Conservation (phyloP, 2,329 filamentous ascomycete genomes). For the Pseudopithomyces maydicus region DNA sequence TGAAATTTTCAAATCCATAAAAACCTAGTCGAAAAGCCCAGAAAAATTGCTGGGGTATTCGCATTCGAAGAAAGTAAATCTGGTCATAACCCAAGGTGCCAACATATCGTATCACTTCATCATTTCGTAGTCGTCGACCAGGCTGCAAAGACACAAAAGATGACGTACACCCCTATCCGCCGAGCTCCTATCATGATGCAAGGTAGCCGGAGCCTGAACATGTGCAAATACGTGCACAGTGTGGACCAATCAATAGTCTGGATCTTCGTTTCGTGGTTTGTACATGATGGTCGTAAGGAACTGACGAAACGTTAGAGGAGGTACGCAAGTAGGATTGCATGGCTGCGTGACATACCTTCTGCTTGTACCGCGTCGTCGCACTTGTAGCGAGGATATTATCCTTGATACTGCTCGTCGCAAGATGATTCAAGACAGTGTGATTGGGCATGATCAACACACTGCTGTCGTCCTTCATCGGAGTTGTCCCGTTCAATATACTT, state of each 20-base stretch:
- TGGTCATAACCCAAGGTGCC: no score
- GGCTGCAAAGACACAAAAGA: no score
- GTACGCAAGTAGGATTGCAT: not conserved
- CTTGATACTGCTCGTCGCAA: slow-evolving; percentile 98
- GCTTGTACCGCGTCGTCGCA: slow-evolving; percentile 95
- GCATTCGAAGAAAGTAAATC: no score
- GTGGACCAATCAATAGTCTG: slow-evolving; percentile 12
- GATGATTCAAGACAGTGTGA: slow-evolving; percentile 93
- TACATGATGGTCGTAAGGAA: slow-evolving; percentile 98
- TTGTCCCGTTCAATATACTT: slow-evolving; percentile 89
- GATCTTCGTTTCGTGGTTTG: slow-evolving; percentile 72
- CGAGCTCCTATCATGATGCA: no score
- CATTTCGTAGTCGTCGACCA: no score
- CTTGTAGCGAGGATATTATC: slow-evolving; percentile 94
- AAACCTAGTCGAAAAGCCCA: no score
- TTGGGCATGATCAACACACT: slow-evolving; percentile 97
- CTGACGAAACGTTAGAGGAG: slow-evolving; percentile 53
- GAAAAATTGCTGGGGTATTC: no score
- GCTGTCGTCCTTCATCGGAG: slow-evolving; percentile 95
- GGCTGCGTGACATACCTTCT: slow-evolving; percentile 68
- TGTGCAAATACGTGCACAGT: not conserved
- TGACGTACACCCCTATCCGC: no score
- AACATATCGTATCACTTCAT: no score
- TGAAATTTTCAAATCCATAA: no score
- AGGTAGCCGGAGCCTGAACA: no score